A percentile compares a stretch with the other conserved stretches of the same genome.
Evolutionary conservation across 2,329 filamentous ascomycete species (phyloP).

Genomic region (Colletotrichum tropicicola): DNA sequence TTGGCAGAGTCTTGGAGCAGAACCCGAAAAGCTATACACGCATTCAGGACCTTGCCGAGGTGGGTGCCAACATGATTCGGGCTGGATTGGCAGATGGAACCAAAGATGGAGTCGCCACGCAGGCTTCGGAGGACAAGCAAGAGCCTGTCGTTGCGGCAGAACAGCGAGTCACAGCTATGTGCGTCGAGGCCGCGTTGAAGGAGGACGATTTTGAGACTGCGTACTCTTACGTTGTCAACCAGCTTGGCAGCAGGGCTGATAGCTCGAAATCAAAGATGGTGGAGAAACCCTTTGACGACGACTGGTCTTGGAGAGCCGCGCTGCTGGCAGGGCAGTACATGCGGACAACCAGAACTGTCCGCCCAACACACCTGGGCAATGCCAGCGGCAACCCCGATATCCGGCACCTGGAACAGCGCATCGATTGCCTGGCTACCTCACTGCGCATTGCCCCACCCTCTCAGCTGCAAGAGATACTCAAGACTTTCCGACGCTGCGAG

Average conservation of each 20-base stretch:
- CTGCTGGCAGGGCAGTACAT: conserved; percentile 81
- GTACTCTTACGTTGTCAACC: conserved; percentile 83
- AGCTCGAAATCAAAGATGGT: conserved; percentile 35
- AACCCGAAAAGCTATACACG: conserved; percentile 79
- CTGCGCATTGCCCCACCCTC: conserved; percentile 76
- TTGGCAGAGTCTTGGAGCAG: conserved; percentile 78
- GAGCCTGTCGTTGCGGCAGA: conserved; percentile 52
- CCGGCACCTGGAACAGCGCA: conserved; percentile 80
- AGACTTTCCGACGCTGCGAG: conserved; percentile 79
- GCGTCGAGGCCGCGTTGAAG: conserved; percentile 77
- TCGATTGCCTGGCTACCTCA: conserved; percentile 81
- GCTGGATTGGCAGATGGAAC: conserved; percentile 58
- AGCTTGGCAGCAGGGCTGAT: conserved; percentile 57
- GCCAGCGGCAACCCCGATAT: conserved; percentile 69
- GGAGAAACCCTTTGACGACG: conserved; percentile 51
- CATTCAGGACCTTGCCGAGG: conserved; percentile 75
- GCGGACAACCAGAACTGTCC: conserved; percentile 60
- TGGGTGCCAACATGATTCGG: conserved; percentile 73
- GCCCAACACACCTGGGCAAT: conserved; percentile 68
- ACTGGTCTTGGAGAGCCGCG: conserved; percentile 82
- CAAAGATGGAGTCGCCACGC: conserved; percentile 36
- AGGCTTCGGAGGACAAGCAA: conserved; percentile 36
- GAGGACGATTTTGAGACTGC: conserved; percentile 88
- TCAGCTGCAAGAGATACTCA: conserved; percentile 78
- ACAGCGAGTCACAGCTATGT: conserved; percentile 80